phyloP scores from a whole-genome alignment of 257 asterid genomes.

The Solanum medicagineum region DNA sequence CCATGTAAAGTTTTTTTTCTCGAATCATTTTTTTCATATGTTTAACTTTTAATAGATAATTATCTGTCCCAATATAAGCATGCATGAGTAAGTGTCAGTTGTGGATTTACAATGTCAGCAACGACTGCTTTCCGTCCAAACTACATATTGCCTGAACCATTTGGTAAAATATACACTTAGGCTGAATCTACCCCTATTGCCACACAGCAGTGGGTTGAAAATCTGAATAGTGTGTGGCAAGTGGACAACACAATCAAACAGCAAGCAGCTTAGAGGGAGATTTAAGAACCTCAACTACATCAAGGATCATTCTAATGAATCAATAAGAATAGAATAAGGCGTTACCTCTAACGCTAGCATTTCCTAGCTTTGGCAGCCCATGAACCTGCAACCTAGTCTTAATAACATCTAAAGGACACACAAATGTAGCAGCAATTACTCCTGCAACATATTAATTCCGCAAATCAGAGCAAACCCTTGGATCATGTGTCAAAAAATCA shows the following conservation, averaged over 20 bases:
- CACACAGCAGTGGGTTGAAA: neutral
- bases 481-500: neutral
- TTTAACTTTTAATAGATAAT: neutral
- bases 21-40: neutral
- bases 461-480: neutral
- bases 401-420: slow-evolving; percentile 95
- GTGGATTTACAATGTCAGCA: neutral
- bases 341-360: slow-evolving; percentile 62
- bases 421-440: slow-evolving; percentile 92
- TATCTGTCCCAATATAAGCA: neutral
- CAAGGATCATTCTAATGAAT: neutral
- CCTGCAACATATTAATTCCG: slow-evolving; percentile 43
- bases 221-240: neutral
- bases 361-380: slow-evolving; percentile 61
- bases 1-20: neutral
- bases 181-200: neutral
- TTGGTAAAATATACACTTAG: neutral
- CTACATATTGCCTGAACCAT: neutral
- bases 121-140: neutral
- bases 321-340: neutral
- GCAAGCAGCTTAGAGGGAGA: neutral
- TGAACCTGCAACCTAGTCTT: slow-evolving; percentile 97
- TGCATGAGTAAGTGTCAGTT: neutral
- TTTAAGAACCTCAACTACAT: neutral
- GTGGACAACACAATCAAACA: neutral